Evolutionary conservation across 148 eudicot species (phyloP).

Genomic region (Heliamphora exappendiculata): DNA sequence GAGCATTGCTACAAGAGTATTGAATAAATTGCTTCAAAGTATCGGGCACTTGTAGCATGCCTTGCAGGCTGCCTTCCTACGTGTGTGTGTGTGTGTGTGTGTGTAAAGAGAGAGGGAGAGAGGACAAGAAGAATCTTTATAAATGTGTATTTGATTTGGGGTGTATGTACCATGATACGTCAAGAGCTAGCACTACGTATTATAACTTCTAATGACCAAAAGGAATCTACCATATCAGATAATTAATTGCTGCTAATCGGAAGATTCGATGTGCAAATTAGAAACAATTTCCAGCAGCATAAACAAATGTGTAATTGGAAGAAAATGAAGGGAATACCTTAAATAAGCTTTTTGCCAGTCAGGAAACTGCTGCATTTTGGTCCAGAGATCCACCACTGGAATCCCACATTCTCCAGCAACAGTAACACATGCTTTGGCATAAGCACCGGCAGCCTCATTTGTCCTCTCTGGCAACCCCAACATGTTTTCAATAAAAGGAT

Average conservation of each 20-base stretch:
- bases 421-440: slow-evolving; percentile 64
- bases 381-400: slow-evolving; percentile 61
- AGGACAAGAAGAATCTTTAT: not conserved
- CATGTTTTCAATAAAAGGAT: slow-evolving; percentile 43
- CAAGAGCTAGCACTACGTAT: not conserved
- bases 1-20: too few relatives aligned
- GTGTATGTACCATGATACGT: not conserved
- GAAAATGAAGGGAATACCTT: slow-evolving; percentile 32
- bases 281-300: not conserved
- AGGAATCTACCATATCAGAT: not conserved
- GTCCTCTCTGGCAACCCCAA: slow-evolving; percentile 70
- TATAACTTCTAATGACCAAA: not conserved
- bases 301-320: not conserved
- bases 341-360: slow-evolving; percentile 52
- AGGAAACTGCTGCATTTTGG: slow-evolving; percentile 61
- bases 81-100: too few relatives aligned
- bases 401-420: slow-evolving; percentile 48
- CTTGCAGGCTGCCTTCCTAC: too few relatives aligned
- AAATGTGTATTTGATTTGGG: not conserved
- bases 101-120: too few relatives aligned
- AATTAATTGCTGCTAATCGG: not conserved
- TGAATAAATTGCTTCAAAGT: too few relatives aligned
- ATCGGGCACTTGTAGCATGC: too few relatives aligned
- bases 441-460: slow-evolving; percentile 58
- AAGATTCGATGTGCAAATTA: not conserved